Conservation (phyloP, 257 asterid genomes). For the Phtheirospermum japonicum region DNA sequence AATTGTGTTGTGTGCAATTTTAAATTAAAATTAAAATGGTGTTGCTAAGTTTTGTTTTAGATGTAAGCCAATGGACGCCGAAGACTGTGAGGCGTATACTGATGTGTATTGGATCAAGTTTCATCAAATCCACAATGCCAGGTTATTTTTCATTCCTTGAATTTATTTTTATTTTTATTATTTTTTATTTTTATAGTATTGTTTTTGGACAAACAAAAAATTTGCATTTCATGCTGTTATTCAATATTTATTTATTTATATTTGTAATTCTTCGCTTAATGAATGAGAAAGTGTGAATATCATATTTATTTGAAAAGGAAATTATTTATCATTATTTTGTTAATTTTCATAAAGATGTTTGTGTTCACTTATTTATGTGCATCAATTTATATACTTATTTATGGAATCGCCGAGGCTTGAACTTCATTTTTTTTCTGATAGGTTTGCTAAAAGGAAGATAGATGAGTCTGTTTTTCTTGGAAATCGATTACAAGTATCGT, state of each 20-base stretch:
- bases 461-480: conserved; percentile 75
- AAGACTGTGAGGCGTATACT: conserved; percentile 76
- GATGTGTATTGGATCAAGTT: conserved; percentile 90
- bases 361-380: no score
- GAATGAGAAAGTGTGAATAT: no score
- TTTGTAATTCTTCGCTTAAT: neutral
- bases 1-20: no score
- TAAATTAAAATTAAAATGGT: neutral
- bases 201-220: no score
- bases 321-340: no score
- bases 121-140: conserved; percentile 66
- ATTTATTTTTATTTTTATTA: neutral
- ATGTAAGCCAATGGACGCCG: conserved; percentile 94
- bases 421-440: conserved; percentile 26
- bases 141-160: conserved; percentile 36
- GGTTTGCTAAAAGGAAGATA: conserved; percentile 85
- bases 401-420: conserved; percentile 9
- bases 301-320: no score
- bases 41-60: conserved; percentile 32
- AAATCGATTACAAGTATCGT: conserved; percentile 62
- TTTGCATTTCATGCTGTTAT: no score
- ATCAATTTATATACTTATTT: conserved; percentile 1
- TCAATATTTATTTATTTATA: no score
- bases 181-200: no score
- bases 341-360: no score